phyloP scores from a whole-genome alignment of 305 asterid genomes.

The Ilex paraguariensis region DNA sequence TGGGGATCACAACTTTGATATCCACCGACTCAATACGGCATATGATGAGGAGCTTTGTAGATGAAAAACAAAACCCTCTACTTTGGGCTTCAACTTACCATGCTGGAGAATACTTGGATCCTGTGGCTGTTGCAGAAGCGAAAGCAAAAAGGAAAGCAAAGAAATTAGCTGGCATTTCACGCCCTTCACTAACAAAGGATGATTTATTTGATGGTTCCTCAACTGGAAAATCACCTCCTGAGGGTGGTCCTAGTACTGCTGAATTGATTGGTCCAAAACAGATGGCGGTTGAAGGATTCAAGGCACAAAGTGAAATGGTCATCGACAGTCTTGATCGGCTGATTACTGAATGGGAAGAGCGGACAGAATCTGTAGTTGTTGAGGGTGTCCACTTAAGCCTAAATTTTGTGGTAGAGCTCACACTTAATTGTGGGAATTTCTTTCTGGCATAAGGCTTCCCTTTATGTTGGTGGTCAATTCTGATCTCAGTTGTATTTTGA shows the following conservation, averaged over 20 bases:
- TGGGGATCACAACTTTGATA: slow-evolving; percentile 92
- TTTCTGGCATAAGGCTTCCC: neutral
- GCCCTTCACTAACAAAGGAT: slow-evolving; percentile 40
- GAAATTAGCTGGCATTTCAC: slow-evolving; percentile 49
- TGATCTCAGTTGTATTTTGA: slow-evolving; percentile 15
- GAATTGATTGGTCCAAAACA: slow-evolving; percentile 73
- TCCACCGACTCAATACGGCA: slow-evolving; percentile 98
- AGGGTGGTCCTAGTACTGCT: slow-evolving; percentile 37
- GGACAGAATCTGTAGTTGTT: slow-evolving; percentile 92
- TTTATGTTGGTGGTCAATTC: slow-evolving; percentile 4
- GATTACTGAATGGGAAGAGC: slow-evolving; percentile 94
- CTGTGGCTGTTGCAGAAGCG: slow-evolving; percentile 90
- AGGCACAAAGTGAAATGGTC: slow-evolving; percentile 99
- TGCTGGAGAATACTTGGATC: slow-evolving; percentile 94
- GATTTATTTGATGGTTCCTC: slow-evolving; percentile 28
- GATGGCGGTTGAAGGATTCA: slow-evolving; percentile 97
- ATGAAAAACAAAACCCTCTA: slow-evolving; percentile 81
- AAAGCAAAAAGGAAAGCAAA: slow-evolving; percentile 82
- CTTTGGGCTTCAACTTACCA: slow-evolving; percentile 99
- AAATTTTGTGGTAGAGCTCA: slow-evolving; percentile 83
- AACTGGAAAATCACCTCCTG: slow-evolving; percentile 28
- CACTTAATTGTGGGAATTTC: neutral
- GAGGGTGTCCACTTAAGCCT: slow-evolving; percentile 99
- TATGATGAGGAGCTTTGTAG: slow-evolving; percentile 98
- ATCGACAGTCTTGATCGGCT: slow-evolving; percentile 96